Percentiles rank a stretch among this genome's conserved stretches.
phyloP scores from a whole-genome alignment of 1,284 basidiomycete species.

The Afroboletus lepidellus region DNA sequence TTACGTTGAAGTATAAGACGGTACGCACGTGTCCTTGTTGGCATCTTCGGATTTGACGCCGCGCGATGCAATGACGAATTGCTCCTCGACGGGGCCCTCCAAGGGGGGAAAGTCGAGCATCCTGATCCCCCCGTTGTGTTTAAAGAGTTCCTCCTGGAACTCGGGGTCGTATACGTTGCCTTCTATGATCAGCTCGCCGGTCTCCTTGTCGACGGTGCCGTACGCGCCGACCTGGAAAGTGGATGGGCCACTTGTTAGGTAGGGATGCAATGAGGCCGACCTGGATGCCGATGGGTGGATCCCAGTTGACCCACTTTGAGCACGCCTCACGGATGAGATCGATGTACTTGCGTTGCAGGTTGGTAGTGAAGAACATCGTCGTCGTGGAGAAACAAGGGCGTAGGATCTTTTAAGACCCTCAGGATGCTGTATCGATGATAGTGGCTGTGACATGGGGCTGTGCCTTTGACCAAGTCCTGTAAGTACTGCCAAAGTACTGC shows the following conservation, averaged over 20 bases:
- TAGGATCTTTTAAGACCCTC: neutral
- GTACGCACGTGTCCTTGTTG: constrained; percentile 12
- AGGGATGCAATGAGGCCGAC: constrained; percentile 14
- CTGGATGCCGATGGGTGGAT: constrained; percentile 19
- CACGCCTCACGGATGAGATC: constrained; percentile 25
- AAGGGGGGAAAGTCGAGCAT: constrained; percentile 19
- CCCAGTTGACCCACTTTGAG: constrained; percentile 31
- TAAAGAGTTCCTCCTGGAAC: constrained; percentile 24
- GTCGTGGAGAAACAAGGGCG: neutral
- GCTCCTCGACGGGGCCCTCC: constrained; percentile 18
- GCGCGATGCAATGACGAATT: constrained; percentile 23
- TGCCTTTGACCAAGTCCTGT: no score
- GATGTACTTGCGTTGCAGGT: constrained; percentile 27
- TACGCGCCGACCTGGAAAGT: constrained; percentile 26
- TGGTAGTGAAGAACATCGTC: constrained; percentile 9
- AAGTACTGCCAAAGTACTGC: no score
- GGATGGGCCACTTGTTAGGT: neutral
- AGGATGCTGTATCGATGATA: neutral
- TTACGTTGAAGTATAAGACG: neutral
- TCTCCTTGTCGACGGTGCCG: constrained; percentile 23
- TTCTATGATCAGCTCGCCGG: constrained; percentile 21
- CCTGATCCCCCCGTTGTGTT: constrained; percentile 9
- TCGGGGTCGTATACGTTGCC: constrained; percentile 30
- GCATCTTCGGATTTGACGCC: neutral
- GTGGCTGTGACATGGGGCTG: neutral